Evolutionary conservation across 306 rosid species (phyloP).

Genomic region (Glycine tomentella): DNA sequence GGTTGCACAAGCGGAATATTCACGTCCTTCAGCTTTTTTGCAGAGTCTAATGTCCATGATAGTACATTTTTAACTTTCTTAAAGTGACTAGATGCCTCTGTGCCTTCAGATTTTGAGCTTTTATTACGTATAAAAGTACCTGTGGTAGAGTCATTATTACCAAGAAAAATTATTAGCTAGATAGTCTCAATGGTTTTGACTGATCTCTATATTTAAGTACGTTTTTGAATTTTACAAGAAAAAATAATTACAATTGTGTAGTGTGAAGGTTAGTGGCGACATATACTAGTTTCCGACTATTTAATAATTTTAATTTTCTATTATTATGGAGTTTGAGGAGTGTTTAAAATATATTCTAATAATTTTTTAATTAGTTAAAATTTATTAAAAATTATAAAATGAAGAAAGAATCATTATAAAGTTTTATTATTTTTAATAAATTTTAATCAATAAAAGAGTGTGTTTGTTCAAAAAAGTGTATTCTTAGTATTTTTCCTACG

Average conservation of each 20-base stretch:
- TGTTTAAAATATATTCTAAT: too few species aligned
- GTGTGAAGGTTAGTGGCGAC: neutral
- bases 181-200: neutral
- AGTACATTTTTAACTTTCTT: slow-evolving; percentile 7
- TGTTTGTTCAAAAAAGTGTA: too few species aligned
- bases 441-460: too few species aligned
- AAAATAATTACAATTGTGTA: too few species aligned
- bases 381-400: too few species aligned
- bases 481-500: too few species aligned
- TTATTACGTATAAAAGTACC: neutral
- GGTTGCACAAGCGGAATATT: neutral
- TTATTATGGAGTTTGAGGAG: neutral
- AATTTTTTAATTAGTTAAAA: neutral
- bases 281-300: neutral
- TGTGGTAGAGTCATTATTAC: neutral
- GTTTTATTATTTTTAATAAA: too few species aligned
- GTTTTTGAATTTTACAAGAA: too few species aligned
- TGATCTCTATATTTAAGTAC: too few species aligned
- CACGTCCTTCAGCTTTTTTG: neutral
- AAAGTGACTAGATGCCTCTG: neutral
- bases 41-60: neutral
- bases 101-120: neutral
- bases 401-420: too few species aligned
- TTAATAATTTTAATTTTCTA: neutral
- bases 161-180: neutral